Percentiles rank a stretch among this genome's conserved stretches.
These are phyloP conservation scores for Geum urbanum DNA, from an alignment of 306 rosid genomes.

Conservation along the genomic window DNA sequence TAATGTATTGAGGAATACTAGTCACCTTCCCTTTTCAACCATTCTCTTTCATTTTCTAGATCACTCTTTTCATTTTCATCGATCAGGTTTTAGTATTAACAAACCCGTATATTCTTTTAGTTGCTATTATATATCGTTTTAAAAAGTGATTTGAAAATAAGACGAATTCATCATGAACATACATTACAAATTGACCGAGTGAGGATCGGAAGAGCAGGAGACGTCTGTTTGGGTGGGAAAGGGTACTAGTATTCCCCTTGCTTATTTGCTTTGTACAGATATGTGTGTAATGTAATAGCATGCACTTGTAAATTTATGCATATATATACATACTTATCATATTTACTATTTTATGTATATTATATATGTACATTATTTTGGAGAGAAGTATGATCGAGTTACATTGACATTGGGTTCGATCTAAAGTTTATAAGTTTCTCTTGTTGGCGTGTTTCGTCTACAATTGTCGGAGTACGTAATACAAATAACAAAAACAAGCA, in stretches of 20 bases:
- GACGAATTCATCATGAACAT: background rate
- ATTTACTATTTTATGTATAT: background rate
- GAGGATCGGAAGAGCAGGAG: background rate
- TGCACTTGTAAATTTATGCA: background rate
- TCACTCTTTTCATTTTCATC: background rate
- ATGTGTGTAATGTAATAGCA: background rate
- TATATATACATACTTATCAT: background rate
- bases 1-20: conserved; percentile 7
- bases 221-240: background rate
- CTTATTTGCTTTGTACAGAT: background rate
- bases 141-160: background rate
- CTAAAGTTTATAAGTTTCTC: background rate
- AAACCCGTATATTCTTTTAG: background rate
- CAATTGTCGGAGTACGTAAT: background rate
- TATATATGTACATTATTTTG: background rate
- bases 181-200: background rate
- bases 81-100: background rate
- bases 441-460: background rate
- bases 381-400: background rate
- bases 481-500: background rate
- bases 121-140: background rate
- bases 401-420: background rate
- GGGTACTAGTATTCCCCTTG: background rate
- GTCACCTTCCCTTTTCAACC: background rate
- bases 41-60: background rate